Base-by-base conservation (phyloP, 1,139 yeast species). In the Yamadazyma aaseri region DNA sequence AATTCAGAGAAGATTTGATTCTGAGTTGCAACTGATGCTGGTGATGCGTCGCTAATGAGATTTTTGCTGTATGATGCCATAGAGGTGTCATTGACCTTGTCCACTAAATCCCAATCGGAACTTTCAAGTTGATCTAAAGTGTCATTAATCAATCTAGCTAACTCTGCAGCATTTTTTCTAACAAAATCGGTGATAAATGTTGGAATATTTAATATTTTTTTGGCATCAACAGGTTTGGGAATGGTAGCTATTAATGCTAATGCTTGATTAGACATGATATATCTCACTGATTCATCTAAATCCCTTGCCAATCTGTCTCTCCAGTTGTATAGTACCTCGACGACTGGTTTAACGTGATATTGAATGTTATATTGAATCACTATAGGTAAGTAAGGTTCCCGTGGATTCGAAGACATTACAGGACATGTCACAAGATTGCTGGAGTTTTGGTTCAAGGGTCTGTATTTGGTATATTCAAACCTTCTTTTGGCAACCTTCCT, bases 281-380 rank as follows among this genome's bases (percentile, higher is more conserved):
- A 92, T 42, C 95, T 67, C 1, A 83, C 79, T 2, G 95, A 85
- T 56, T 94, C 99, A 53, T 94, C 99, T 31, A 75, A 71, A 28
- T 64, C 50, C 40, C 95, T 72, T 1, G 97, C 97, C 24, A 73
- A 51, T 2, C 47, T 39, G 53, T 94, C 97, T 54, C 98, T 75
- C 97, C 97, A 92, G 26, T 76, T 70, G 49, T 76, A 86, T 17
- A 94, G 62, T 1, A 65, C 76, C 39, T 72, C 76, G 10, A 87
- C 71, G 10, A 86, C 56, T 0, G 74, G 74, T 34, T 73, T 71
- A 41, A 76, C 81, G 26, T 71, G 66, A 2, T 58, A 49, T 2
- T 82, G 79, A 5, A 87, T 66, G 43, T 83, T 83, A 56, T 82
- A 86, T 44, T 83, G 87, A 29, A 63, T 58, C 51, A 86, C 68